Base-by-base conservation (phyloP, 2,329 filamentous ascomycete genomes). In the Helotiales sp. region DNA sequence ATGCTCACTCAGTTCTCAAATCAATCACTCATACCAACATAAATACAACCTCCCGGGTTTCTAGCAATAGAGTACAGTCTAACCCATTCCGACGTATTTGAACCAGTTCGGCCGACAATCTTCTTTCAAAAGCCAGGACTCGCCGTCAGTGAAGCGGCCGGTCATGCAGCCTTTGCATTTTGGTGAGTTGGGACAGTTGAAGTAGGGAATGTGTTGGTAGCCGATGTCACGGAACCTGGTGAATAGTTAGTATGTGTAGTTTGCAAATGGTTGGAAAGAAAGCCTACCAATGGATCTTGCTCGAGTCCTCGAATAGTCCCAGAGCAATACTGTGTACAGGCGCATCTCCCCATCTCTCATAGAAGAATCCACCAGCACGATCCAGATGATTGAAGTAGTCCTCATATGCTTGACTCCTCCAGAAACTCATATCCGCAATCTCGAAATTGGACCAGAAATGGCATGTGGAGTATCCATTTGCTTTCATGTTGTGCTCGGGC, bases 391-490 rank as follows among this genome's bases (percentile, higher is more conserved):
- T 89, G 78, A 99, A 99, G 80, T 97, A 99, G 70, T 96, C 93
- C 77, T 97, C 92, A 77, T 99, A 99, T 54, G 88, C 86, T 78
- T 94, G 88, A 77, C 93, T 92, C 58, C 96, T 85, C 92, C 93
- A 99, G 80, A 99, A 97, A 70, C 87, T 87, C 86, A 99, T 87
- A 79, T 97, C 93, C 55, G 87, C 95, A 74, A 99, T 95, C 80
- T 99, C 96, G 75, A 99, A 99, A 80, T 99, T 99, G 75, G 91
- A 96, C 96, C 96, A 99, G 84, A 99, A 99, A 80, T 99, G 96
- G 79, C 96, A 99, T 2, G 96, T 98, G 37, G 93, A 97, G 83
- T 97, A 99, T 37, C 96, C 96, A 75, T 97, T 91, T 6, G 95
- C 95, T 70, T 90, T 88, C 63, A 85, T 78, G 77, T 93, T 93